A percentile compares a stretch with the other conserved stretches of the same genome.
Conservation (phyloP, 805 yeast genomes). For the Lipomyces yamanashiensis region DNA sequence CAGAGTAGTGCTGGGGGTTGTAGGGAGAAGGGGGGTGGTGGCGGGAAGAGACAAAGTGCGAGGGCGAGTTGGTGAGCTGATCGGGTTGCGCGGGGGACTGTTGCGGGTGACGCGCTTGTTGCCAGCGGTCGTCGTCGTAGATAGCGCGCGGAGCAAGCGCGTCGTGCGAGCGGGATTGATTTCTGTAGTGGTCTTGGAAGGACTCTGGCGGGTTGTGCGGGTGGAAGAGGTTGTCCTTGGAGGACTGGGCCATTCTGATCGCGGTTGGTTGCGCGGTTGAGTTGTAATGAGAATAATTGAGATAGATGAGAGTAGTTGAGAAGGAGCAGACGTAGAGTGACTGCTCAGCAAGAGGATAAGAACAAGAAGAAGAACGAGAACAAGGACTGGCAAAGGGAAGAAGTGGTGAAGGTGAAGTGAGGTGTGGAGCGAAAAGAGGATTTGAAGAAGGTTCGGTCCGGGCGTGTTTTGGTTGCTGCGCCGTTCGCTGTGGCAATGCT, state of each 20-base stretch:
- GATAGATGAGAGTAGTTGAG: no score
- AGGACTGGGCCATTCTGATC: constrained; percentile 15
- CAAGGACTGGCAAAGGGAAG: background rate
- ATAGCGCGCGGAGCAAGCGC: constrained; percentile 12
- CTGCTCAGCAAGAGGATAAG: no score
- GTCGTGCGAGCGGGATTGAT: background rate
- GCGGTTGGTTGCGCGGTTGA: background rate
- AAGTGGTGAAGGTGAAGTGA: background rate
- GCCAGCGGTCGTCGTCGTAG: constrained; percentile 1
- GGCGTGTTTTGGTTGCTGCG: constrained; percentile 23
- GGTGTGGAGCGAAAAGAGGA: background rate
- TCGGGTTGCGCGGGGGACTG: background rate
- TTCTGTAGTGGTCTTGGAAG: background rate
- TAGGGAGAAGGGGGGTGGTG: background rate
- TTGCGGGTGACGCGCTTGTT: background rate
- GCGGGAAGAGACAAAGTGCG: background rate
- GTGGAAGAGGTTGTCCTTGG: background rate
- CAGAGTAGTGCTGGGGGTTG: background rate
- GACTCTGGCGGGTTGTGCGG: background rate
- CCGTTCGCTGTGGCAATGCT: constrained; percentile 16
- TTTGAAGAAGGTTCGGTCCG: constrained; percentile 13
- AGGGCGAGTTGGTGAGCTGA: background rate
- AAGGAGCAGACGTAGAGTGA: no score
- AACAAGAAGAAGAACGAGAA: background rate
- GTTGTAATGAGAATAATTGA: no score